Conservation (phyloP, 2,329 filamentous ascomycete genomes). For the Thielaviopsis ethacetica region DNA sequence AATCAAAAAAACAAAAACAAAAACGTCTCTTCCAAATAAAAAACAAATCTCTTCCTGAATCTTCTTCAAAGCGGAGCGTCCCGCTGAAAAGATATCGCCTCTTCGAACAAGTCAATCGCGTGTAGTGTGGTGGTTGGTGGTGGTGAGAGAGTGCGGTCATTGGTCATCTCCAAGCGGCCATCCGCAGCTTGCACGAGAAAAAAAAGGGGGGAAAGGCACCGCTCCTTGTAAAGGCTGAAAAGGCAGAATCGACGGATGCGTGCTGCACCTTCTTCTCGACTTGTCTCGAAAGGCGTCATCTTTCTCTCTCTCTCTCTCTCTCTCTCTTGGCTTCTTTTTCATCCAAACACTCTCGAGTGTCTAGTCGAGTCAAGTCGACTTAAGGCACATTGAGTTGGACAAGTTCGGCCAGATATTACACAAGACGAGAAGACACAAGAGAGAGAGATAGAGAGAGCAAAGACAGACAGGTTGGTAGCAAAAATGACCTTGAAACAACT, state of each 20-base stretch:
- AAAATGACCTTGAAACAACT: background rate
- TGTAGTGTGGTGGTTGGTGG: background rate
- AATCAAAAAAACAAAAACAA: conserved; percentile 2
- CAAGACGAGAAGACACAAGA: background rate
- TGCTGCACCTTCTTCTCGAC: no score
- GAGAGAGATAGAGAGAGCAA: conserved; percentile 12
- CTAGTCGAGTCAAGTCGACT: no score
- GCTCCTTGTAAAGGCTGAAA: no score
- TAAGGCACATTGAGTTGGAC: no score
- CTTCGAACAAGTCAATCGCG: background rate
- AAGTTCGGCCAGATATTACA: background rate
- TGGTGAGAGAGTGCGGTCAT: background rate
- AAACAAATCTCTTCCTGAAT: background rate
- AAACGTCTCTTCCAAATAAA: conserved; percentile 1
- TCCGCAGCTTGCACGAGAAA: no score
- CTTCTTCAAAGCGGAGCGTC: background rate
- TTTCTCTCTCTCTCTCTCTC: no score
- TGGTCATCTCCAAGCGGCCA: no score
- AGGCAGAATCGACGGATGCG: no score
- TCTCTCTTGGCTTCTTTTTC: no score
- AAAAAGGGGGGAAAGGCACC: no score
- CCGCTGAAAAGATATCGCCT: background rate
- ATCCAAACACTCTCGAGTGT: no score
- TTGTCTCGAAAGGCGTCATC: no score
- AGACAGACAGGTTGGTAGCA: conserved; percentile 2